These are phyloP conservation scores for Didymosphaeria variabile DNA, from an alignment of 2,329 filamentous ascomycete species.

Conservation along the genomic window DNA sequence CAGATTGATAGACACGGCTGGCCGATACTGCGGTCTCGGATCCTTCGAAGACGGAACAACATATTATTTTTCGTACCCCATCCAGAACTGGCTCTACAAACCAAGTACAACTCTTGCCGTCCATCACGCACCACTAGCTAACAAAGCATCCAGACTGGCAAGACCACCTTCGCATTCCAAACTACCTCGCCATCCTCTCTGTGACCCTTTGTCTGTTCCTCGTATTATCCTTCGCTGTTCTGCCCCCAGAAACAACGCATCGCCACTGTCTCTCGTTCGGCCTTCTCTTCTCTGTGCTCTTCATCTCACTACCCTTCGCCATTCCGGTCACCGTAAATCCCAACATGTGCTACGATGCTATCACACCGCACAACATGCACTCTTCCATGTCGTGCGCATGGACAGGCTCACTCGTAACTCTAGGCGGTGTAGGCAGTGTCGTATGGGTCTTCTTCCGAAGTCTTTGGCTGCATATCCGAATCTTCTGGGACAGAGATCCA, in stretches of 20 bases:
- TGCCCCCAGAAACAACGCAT: constrained; percentile 84
- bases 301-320: constrained; percentile 87
- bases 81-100: constrained; percentile 75
- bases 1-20: constrained; percentile 51
- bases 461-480: constrained; percentile 51
- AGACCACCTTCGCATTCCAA: constrained; percentile 62
- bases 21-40: constrained; percentile 62
- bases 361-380: constrained; percentile 86
- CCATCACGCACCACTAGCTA: not conserved
- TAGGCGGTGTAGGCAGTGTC: constrained; percentile 80
- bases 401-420: constrained; percentile 78
- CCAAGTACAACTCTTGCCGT: constrained; percentile 53
- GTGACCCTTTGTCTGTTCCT: constrained; percentile 76
- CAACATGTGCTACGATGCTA: constrained; percentile 79
- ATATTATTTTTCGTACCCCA: constrained; percentile 87
- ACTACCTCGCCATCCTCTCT: constrained; percentile 78
- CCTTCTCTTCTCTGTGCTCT: constrained; percentile 72
- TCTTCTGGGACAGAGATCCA: constrained; percentile 49
- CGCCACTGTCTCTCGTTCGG: constrained; percentile 88
- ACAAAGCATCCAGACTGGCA: constrained; percentile 28
- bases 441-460: constrained; percentile 68
- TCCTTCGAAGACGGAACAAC: constrained; percentile 57
- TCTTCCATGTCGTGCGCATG: constrained; percentile 78
- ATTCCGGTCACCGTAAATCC: constrained; percentile 79
- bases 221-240: constrained; percentile 76